Conservation (phyloP, 305 asterid species). For the Rubia tinctorum region DNA sequence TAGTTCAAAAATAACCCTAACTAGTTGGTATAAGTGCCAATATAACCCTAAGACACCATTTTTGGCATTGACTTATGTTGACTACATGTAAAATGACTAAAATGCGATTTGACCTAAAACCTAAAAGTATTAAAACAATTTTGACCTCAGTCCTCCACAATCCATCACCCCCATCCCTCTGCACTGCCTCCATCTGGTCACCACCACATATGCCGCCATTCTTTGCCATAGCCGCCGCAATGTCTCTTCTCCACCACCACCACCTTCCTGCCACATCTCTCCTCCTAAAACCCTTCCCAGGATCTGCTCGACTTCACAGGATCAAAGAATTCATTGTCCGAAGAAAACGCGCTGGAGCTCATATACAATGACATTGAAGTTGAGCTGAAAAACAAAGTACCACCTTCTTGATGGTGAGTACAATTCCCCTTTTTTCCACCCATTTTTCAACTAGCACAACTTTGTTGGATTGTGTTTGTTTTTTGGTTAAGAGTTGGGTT, state of each 20-base stretch:
- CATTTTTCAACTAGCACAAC: not conserved
- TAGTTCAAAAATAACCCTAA: too few relatives aligned
- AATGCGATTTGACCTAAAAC: too few relatives aligned
- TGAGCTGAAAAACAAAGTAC: not conserved
- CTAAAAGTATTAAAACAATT: too few relatives aligned
- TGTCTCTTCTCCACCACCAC: slow-evolving; percentile 16
- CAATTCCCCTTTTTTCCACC: not conserved
- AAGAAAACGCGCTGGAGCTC: not conserved
- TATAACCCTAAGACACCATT: too few relatives aligned
- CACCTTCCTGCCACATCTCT: not conserved
- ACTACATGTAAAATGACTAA: too few relatives aligned
- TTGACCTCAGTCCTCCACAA: too few relatives aligned
- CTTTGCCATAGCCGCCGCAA: slow-evolving; percentile 15
- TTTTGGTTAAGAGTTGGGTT: not conserved
- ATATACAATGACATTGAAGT: not conserved
- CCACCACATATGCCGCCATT: not conserved
- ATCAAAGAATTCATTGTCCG: not conserved
- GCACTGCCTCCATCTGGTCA: too few relatives aligned
- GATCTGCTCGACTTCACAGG: slow-evolving; percentile 16
- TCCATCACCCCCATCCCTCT: too few relatives aligned
- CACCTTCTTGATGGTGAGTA: not conserved
- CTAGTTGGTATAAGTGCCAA: too few relatives aligned
- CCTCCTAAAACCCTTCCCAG: not conserved
- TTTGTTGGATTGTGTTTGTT: not conserved
- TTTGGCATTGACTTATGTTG: too few relatives aligned